Percentiles rank a stretch among this genome's conserved stretches.
Conservation (phyloP, 306 rosid genomes). For the Fagus crenata region DNA sequence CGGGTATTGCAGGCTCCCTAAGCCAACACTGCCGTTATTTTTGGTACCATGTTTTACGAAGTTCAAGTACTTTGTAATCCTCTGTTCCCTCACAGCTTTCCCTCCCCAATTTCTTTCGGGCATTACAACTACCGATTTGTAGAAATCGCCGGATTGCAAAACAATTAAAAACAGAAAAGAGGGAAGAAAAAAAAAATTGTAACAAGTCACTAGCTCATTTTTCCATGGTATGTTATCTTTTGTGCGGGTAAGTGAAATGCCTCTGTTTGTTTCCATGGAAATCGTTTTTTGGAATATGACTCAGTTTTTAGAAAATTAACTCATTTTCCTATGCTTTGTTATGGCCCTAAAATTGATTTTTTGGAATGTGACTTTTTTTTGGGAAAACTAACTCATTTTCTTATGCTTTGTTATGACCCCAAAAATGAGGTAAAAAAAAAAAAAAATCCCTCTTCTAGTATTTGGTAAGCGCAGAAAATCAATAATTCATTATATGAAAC, state of each 20-base stretch:
- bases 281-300: too few relatives aligned
- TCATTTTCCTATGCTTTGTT: too few relatives aligned
- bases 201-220: not conserved
- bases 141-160: not conserved
- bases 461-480: too few relatives aligned
- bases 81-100: not conserved
- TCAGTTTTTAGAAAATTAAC: too few relatives aligned
- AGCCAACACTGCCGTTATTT: not conserved
- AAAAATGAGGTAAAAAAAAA: too few relatives aligned
- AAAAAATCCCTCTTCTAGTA: too few relatives aligned
- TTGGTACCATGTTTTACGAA: not conserved
- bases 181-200: not conserved
- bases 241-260: not conserved
- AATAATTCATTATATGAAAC: too few relatives aligned
- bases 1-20: slow-evolving; percentile 47
- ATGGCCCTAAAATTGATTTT: too few relatives aligned
- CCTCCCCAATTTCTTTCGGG: not conserved
- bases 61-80: not conserved
- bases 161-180: not conserved
- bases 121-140: not conserved
- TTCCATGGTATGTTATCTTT: not conserved
- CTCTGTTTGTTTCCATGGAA: too few relatives aligned
- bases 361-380: too few relatives aligned
- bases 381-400: too few relatives aligned
- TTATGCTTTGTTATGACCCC: too few relatives aligned